phyloP scores from a whole-genome alignment of 176 grass and related monocot species.

The Stipa capillata region DNA sequence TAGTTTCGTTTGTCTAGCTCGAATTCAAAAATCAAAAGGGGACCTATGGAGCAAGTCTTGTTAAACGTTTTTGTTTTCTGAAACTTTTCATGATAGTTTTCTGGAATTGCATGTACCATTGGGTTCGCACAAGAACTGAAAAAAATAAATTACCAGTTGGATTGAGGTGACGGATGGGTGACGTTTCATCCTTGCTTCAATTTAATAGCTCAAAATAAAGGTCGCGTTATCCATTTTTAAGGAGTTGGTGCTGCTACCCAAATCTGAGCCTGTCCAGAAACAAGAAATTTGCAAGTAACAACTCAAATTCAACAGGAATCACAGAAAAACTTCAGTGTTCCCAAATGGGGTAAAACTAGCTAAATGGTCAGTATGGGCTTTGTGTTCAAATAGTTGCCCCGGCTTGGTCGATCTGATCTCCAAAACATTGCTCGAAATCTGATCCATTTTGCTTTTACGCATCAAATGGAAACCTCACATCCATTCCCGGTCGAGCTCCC shows the following conservation, averaged over 20 bases:
- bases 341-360: too few relatives aligned
- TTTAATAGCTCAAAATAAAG: background rate
- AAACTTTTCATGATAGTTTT: too few relatives aligned
- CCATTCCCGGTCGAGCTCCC: background rate
- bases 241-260: background rate
- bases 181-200: background rate
- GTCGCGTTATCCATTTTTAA: background rate
- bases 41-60: too few relatives aligned
- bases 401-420: background rate
- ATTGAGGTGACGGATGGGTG: too few relatives aligned
- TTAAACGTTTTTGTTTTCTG: too few relatives aligned
- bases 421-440: background rate
- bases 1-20: background rate
- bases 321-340: too few relatives aligned
- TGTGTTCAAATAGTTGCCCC: background rate
- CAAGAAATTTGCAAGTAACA: background rate
- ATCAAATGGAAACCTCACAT: background rate
- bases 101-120: too few relatives aligned
- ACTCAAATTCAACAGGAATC: too few relatives aligned
- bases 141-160: too few relatives aligned
- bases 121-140: too few relatives aligned
- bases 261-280: background rate
- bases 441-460: background rate
- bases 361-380: background rate
- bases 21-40: background rate